Evolutionary conservation across 495 filamentous ascomycete genomes (phyloP), one percentile per base, ranked within the genome.

Genomic region (Tuber borchii): DNA sequence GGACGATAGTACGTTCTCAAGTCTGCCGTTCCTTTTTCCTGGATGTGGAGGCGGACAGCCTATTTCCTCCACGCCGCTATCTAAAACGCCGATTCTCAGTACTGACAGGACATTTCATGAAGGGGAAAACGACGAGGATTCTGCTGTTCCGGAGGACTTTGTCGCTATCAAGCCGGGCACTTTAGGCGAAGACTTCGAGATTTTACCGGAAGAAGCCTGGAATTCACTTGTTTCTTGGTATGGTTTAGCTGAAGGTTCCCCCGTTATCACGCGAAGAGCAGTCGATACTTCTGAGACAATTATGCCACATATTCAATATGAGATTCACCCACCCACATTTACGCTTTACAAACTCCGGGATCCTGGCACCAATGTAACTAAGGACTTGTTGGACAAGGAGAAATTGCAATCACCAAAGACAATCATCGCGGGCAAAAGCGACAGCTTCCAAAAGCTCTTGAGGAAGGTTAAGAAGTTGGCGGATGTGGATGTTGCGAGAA

Each of bases 301-400:
- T 2, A 56, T 83, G n/a, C 83, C 88, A 39, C 94, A 97, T 73
- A 83, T 97, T 14, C 87, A 92, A 80, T 79, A 77, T 71, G 95
- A 99, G 83, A 86, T 92, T 45, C 88, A 94, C 79, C 96, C 94
- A 31, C 93, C 93, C 2, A 87, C 97, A 34, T 93, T 97, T 84
- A 94, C 91, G 1, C 88, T 99, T 68, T 89, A 96, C 78, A 93
- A 94, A 77, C 86, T 98, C 16, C 88, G 88, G 78, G 88, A 88
- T 74, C 85, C 84, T 48, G 86, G 87, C 31, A 83, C 85, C n/a
- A 87, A 84, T 14, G 88, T 87, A n/a, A 88, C 90, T 8, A 86
- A 87, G 20, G 87, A 90, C 76, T 83, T 86, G 2, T 80, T 92
- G 75, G 89, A 90, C 78, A 85, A 78, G 37, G 86, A 83, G 74